Conservation (phyloP, 169 alveolate species). For the Plasmodium fragile region DNA sequence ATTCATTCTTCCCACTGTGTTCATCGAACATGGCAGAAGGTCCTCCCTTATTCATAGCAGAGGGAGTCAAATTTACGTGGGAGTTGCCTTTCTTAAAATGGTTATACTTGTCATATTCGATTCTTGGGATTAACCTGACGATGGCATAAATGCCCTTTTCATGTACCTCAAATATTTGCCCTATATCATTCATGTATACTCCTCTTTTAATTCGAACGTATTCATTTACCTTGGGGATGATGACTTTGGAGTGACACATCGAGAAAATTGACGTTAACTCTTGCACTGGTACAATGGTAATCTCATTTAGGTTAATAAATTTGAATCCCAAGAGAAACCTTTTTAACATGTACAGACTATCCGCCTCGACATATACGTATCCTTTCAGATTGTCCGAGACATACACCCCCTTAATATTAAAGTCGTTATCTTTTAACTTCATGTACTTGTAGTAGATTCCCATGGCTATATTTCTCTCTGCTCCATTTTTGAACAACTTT, state of each 20-base stretch:
- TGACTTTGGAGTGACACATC: constrained; percentile 83
- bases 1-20: not conserved
- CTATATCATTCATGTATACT: constrained; percentile 87
- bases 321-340: constrained; percentile 87
- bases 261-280: constrained; percentile 89
- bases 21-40: constrained; percentile 5
- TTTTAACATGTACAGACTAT: constrained; percentile 83
- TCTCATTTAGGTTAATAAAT: constrained; percentile 81
- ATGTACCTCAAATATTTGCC: constrained; percentile 89
- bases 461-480: constrained; percentile 85
- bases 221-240: constrained; percentile 86
- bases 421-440: constrained; percentile 82
- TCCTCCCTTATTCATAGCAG: not conserved
- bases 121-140: constrained; percentile 87
- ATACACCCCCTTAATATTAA: constrained; percentile 87
- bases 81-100: constrained; percentile 5
- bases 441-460: constrained; percentile 85
- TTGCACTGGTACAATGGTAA: constrained; percentile 87
- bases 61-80: not conserved
- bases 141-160: constrained; percentile 85
- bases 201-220: constrained; percentile 89
- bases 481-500: constrained; percentile 81
- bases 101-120: constrained; percentile 64
- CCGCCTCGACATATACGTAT: constrained; percentile 88
- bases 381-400: constrained; percentile 88